phyloP scores from a whole-genome alignment of 1,139 yeast species.

The Zygosaccharomyces pseudobailii region DNA sequence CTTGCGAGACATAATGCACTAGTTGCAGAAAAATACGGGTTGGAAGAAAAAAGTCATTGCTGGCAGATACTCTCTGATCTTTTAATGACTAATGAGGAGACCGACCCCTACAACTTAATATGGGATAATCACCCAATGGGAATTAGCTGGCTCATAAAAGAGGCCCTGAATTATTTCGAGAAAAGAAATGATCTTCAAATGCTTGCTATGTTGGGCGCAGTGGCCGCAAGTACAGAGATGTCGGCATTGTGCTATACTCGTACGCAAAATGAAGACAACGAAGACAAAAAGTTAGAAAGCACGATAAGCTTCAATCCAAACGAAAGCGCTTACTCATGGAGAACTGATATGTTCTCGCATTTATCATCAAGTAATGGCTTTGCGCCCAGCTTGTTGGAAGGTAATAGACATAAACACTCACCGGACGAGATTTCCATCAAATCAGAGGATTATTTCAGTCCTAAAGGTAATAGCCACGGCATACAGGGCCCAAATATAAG shows the following conservation, averaged over 20 bases:
- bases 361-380: conserved; percentile 14
- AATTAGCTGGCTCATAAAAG: conserved; percentile 62
- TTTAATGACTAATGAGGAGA: conserved; percentile 24
- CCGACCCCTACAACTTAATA: conserved; percentile 39
- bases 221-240: conserved; percentile 34
- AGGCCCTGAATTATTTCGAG: conserved; percentile 64
- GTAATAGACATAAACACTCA: conserved; percentile 7
- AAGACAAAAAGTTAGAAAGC: conserved; percentile 14
- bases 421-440: conserved; percentile 21
- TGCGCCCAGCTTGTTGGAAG: conserved; percentile 8
- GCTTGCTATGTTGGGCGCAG: conserved; percentile 85
- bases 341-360: conserved; percentile 15
- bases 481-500: conserved; percentile 4
- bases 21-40: conserved; percentile 66
- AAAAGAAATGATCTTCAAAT: conserved; percentile 67
- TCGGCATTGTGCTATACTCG: conserved; percentile 1
- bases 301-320: conserved; percentile 17
- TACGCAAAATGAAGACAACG: background rate
- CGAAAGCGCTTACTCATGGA: conserved; percentile 9
- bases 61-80: conserved; percentile 60
- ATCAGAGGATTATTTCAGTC: conserved; percentile 27
- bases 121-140: conserved; percentile 90
- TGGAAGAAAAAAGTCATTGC: conserved; percentile 60
- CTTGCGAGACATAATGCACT: conserved; percentile 65
- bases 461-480: conserved; percentile 11